phyloP scores from a whole-genome alignment of 2,329 filamentous ascomycete species.

The Claviceps maximensis region DNA sequence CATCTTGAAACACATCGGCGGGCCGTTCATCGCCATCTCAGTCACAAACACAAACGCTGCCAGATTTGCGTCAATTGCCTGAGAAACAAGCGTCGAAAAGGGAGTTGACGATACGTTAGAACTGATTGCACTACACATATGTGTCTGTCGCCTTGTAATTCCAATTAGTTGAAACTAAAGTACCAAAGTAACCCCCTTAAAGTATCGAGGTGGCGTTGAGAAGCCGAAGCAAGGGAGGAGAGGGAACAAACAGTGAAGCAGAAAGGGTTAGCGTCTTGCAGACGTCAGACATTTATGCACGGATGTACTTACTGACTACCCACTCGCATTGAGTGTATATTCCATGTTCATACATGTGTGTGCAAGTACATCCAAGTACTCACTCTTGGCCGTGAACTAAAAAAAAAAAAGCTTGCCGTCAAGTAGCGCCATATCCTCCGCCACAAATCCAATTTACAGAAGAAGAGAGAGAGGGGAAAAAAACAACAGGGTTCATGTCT shows the following conservation, averaged over 20 bases:
- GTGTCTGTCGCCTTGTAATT: neutral
- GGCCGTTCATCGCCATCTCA: neutral
- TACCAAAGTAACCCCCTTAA: too few relatives aligned
- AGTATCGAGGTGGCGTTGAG: neutral
- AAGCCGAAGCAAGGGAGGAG: neutral
- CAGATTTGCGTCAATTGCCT: neutral
- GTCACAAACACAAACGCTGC: neutral
- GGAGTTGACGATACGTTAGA: neutral
- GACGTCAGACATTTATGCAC: neutral
- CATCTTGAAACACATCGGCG: conserved; percentile 9
- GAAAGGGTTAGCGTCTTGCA: neutral
- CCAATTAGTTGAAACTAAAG: neutral
- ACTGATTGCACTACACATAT: neutral
- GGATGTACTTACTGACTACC: neutral
- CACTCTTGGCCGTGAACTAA: neutral
- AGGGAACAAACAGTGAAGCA: neutral
- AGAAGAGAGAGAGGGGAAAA: neutral
- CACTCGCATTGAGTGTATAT: neutral
- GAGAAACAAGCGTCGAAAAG: neutral
- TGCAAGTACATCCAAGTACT: neutral
- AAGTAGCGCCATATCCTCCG: neutral
- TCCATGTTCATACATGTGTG: neutral
- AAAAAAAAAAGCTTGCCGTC: neutral
- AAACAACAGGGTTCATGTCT: neutral
- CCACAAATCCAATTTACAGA: neutral